A percentile compares a stretch with the other conserved stretches of the same genome.
These are phyloP conservation scores for Jimgerdemannia lactiflua DNA, from an alignment of 192 early-diverging fungal genomes.

Conservation along the genomic window DNA sequence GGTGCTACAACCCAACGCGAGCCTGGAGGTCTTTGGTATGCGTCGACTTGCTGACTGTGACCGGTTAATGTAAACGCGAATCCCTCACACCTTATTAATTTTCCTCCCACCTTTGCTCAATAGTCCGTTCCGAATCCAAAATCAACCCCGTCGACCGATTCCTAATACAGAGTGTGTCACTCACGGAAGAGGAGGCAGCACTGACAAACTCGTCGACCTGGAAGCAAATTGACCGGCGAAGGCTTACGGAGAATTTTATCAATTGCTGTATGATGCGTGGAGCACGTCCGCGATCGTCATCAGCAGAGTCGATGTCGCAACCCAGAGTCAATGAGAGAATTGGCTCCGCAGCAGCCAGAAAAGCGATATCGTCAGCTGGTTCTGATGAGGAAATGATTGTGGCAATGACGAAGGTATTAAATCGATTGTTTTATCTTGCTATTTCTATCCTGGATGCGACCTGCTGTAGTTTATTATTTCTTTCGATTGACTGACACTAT, in stretches of 20 bases:
- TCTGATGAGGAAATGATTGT: slow-evolving; percentile 8
- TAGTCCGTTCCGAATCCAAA: slow-evolving; percentile 42
- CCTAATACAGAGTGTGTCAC: slow-evolving; percentile 36
- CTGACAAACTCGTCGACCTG: slow-evolving; percentile 31
- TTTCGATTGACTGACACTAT: too few relatives aligned
- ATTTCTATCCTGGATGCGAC: neutral
- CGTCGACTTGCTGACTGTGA: neutral
- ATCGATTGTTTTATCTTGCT: neutral
- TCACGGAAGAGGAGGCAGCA: slow-evolving; percentile 27
- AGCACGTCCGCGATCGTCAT: slow-evolving; percentile 28
- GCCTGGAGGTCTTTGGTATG: slow-evolving; percentile 43
- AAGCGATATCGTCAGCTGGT: slow-evolving; percentile 17
- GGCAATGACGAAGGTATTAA: neutral
- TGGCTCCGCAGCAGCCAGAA: slow-evolving; percentile 21
- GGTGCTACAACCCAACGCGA: slow-evolving; percentile 31
- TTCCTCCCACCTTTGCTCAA: slow-evolving; percentile 1
- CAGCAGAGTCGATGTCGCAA: slow-evolving; percentile 1
- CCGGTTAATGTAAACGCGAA: neutral
- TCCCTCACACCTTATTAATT: slow-evolving; percentile 5
- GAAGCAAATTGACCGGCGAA: slow-evolving; percentile 35
- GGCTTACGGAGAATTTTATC: slow-evolving; percentile 37
- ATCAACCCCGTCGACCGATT: slow-evolving; percentile 40
- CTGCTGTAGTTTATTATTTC: too few relatives aligned
- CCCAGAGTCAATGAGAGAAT: slow-evolving; percentile 17
- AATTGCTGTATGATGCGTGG: slow-evolving; percentile 26